Evolutionary conservation across 139 green algal genomes (phyloP).

Genomic region (Dunaliella sp.): DNA sequence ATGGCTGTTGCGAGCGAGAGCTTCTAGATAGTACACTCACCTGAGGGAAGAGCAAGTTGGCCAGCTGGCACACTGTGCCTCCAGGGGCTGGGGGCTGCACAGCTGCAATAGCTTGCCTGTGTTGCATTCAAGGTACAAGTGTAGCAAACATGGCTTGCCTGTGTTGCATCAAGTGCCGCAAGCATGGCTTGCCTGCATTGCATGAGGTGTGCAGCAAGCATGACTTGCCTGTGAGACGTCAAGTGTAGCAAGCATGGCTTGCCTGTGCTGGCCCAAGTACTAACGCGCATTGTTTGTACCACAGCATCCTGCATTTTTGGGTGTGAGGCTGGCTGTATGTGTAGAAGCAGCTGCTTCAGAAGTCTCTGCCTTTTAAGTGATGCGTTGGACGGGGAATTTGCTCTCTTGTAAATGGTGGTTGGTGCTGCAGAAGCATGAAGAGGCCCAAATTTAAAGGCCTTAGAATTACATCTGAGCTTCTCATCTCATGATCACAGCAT

Average conservation of each 20-base stretch:
- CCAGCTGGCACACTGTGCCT: slow-evolving; percentile 70
- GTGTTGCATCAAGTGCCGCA: not conserved
- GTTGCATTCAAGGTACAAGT: not conserved
- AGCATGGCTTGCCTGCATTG: not conserved
- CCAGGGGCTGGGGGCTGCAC: not conserved
- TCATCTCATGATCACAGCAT: too few species aligned
- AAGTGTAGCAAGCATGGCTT: not conserved
- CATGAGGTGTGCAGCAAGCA: not conserved
- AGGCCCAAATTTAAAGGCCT: too few species aligned
- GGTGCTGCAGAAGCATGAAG: too few species aligned
- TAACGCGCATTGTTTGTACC: too few species aligned
- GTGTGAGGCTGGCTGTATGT: too few species aligned
- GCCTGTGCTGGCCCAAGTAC: not conserved
- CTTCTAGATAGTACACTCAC: slow-evolving; percentile 27
- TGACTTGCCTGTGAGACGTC: not conserved
- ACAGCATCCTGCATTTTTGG: too few species aligned
- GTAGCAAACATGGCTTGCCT: not conserved
- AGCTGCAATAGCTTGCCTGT: not conserved
- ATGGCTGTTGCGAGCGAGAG: too few species aligned
- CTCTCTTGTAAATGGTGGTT: too few species aligned
- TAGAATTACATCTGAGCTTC: too few species aligned
- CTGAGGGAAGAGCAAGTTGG: slow-evolving; percentile 92
- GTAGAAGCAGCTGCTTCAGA: too few species aligned
- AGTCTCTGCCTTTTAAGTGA: too few species aligned
- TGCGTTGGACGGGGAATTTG: too few species aligned